These are phyloP conservation scores for Termitomyces bulborhizus DNA, from an alignment of 768 basidiomycete species.

Conservation along the genomic window DNA sequence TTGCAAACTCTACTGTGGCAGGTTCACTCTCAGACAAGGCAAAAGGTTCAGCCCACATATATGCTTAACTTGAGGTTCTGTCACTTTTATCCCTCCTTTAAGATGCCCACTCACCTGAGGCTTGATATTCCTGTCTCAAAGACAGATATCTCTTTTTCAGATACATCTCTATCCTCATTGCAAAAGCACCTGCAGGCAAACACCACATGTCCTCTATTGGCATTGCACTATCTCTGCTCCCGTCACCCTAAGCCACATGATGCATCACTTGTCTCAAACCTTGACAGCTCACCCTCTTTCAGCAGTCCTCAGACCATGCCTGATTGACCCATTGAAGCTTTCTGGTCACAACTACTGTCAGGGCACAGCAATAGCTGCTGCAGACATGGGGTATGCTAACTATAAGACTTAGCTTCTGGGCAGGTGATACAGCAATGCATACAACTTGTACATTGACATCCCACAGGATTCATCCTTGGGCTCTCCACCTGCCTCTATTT, in stretches of 20 bases:
- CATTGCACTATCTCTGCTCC: background rate
- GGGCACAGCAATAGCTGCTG: background rate
- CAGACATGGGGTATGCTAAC: background rate
- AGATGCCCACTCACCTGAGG: background rate
- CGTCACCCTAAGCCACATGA: background rate
- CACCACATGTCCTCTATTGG: background rate
- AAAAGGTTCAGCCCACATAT: background rate
- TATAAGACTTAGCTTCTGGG: background rate
- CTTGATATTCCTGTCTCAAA: background rate
- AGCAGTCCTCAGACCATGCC: background rate
- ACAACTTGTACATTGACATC: too few species aligned
- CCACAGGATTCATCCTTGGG: too few species aligned
- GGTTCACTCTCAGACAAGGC: conserved; percentile 6
- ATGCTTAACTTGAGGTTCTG: background rate
- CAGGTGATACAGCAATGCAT: too few species aligned
- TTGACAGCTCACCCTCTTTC: background rate
- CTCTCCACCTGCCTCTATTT: too few species aligned
- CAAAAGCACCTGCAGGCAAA: background rate
- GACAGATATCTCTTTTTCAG: background rate
- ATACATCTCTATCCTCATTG: background rate
- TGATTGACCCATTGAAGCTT: background rate
- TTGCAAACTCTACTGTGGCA: conserved; percentile 10
- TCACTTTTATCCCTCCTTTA: background rate
- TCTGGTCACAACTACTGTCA: background rate
- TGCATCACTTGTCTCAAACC: background rate